A percentile compares a stretch with the other conserved stretches of the same genome.
Conservation (phyloP, 1,139 yeast species). For the Scheffersomyces illinoinensis region DNA sequence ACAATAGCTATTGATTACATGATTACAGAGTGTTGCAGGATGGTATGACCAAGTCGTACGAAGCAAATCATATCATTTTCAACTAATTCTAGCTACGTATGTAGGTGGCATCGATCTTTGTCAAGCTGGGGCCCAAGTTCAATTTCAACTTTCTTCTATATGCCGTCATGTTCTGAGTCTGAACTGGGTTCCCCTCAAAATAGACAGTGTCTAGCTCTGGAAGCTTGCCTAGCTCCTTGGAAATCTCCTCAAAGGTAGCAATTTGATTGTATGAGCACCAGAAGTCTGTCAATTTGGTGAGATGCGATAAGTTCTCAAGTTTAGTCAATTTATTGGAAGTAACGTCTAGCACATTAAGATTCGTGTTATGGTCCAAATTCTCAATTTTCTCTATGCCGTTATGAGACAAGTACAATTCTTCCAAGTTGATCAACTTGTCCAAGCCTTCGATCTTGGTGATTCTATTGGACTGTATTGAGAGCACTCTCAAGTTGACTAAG, state of each 20-base stretch:
- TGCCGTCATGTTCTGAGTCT: constrained; percentile 67
- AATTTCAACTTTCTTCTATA: constrained; percentile 82
- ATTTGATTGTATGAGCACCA: constrained; percentile 89
- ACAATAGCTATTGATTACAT: background rate
- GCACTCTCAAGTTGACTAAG: constrained; percentile 65
- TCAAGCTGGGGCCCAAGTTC: constrained; percentile 69
- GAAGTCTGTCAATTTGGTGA: constrained; percentile 74
- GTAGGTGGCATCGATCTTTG: constrained; percentile 91
- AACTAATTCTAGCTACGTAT: constrained; percentile 21
- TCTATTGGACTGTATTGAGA: constrained; percentile 88
- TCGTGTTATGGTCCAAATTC: constrained; percentile 69
- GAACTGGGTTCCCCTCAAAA: constrained; percentile 93
- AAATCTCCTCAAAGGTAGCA: constrained; percentile 67
- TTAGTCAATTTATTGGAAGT: constrained; percentile 69
- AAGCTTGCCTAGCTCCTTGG: constrained; percentile 61
- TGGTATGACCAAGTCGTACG: background rate
- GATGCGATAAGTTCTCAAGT: constrained; percentile 66
- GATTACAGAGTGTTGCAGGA: background rate
- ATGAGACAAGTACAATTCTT: constrained; percentile 86
- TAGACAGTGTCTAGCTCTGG: constrained; percentile 83
- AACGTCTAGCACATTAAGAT: constrained; percentile 76
- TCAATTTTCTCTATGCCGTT: constrained; percentile 78
- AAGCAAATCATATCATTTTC: background rate
- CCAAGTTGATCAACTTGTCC: constrained; percentile 67
- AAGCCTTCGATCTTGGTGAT: constrained; percentile 80